Evolutionary conservation across 1,139 yeast species (phyloP), one percentile per base, ranked within the genome.

Genomic region (Blastobotrys illinoisensis): DNA sequence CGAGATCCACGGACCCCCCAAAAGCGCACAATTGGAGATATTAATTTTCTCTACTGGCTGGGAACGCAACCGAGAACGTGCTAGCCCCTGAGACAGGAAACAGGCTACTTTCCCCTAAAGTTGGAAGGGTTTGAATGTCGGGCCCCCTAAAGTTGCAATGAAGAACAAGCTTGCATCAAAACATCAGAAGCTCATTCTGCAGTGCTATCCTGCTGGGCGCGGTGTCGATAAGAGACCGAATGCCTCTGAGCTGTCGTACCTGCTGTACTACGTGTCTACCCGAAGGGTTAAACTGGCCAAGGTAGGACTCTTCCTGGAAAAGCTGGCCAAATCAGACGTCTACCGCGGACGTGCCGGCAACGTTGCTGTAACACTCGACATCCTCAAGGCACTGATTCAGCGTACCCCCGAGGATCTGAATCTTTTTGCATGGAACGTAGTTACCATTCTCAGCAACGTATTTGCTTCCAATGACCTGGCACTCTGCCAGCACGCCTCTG

Each of bases 121-220:
- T 6, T 32, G 7, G 6, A 2, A n/a, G 6, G 3, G 40, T 3
- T 32, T 32, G 40, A 32, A 32, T 32, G 40, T 32, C 16, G 40
- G 40, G 16, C 16, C 40, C 14, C 40, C 16, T 7, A 5, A 32
- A 32, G 16, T 11, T 32, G 40, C 40, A 2, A 52, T 52, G 54
- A 44, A 46, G 49, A 52, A 28, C 18, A 49, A 36, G 18, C 46
- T 46, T 13, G 23, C 44, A 23, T 51, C 96, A 5, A 91, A 91
- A 69, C 98, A 91, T 69, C 97, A 54, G 36, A 51, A 87, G 67
- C 78, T 91, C 65, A 88, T 93, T 47, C 79, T 87, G 54, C 96
- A 88, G 69, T 93, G 99, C 74, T 93, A 91, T 69, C 99, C 97
- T 2, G 81, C 95, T 1, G 97, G 98, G 1, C 79, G 88, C 59